Percentiles rank a stretch among this genome's conserved stretches.
phyloP scores from a whole-genome alignment of 2,329 filamentous ascomycete species.

The Colletotrichum sp. region DNA sequence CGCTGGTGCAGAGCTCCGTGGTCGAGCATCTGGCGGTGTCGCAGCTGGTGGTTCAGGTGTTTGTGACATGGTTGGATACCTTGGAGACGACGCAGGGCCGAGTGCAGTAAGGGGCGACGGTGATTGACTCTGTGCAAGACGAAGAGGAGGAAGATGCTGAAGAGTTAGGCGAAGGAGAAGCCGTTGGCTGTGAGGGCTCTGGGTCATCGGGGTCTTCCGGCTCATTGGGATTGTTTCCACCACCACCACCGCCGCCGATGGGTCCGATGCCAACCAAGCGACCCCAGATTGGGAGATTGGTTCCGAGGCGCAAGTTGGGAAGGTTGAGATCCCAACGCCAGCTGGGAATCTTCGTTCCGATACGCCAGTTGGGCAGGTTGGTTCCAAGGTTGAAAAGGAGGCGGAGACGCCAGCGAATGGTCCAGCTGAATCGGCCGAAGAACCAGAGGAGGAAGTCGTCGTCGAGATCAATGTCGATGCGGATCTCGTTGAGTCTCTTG shows the following conservation, averaged over 20 bases:
- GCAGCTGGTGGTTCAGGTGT: slow-evolving; percentile 15
- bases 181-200: not conserved
- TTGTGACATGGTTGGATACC: not conserved
- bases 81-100: slow-evolving; percentile 14
- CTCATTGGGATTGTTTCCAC: not conserved
- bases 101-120: slow-evolving; percentile 18
- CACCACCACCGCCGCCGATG: not conserved
- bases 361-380: not conserved
- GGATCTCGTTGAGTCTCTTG: not conserved
- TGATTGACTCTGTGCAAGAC: slow-evolving; percentile 8
- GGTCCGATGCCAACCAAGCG: not conserved
- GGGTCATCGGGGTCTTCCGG: slow-evolving; percentile 1
- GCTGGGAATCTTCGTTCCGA: not conserved
- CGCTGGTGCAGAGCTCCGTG: slow-evolving; percentile 5
- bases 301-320: not conserved
- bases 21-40: slow-evolving; percentile 10
- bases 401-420: not conserved
- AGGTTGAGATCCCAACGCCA: not conserved
- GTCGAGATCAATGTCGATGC: not conserved
- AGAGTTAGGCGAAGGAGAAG: not conserved
- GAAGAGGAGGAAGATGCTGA: slow-evolving; percentile 1
- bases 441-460: not conserved
- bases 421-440: not conserved
- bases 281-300: not conserved
- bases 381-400: not conserved